phyloP scores from a whole-genome alignment of 495 filamentous ascomycete species.

The Letharia columbiana region DNA sequence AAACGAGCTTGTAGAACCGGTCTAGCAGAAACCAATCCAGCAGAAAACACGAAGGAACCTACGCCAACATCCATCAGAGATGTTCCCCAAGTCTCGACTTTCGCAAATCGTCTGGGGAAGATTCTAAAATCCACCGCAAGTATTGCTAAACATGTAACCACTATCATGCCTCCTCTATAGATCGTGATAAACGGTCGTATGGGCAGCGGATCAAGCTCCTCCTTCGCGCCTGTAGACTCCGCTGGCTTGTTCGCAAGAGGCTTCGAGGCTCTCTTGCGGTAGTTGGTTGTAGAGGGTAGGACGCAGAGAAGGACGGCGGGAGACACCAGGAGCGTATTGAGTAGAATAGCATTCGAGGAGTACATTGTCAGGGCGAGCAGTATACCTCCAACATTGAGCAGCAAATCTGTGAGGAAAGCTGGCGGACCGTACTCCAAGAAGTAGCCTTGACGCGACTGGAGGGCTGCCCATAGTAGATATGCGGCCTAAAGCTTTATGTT shows the following conservation, averaged over 20 bases:
- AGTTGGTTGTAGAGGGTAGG: constrained; percentile 34
- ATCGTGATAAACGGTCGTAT: constrained; percentile 84
- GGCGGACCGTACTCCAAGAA: constrained; percentile 66
- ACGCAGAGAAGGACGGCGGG: constrained; percentile 58
- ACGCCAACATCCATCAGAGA: constrained; percentile 98
- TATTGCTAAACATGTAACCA: constrained; percentile 86
- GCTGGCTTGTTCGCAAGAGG: constrained; percentile 38
- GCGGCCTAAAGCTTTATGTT: constrained; percentile 48
- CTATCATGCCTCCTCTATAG: constrained; percentile 84
- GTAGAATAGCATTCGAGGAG: constrained; percentile 60
- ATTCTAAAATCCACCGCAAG: constrained; percentile 93
- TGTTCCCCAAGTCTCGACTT: constrained; percentile 97
- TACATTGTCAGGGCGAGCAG: constrained; percentile 84
- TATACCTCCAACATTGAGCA: constrained; percentile 73
- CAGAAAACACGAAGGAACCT: constrained; percentile 93
- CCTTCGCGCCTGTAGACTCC: constrained; percentile 20
- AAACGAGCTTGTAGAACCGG: constrained; percentile 67
- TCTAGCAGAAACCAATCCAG: constrained; percentile 83
- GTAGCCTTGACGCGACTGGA: constrained; percentile 79
- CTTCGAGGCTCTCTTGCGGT: constrained; percentile 46
- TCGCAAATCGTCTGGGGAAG: constrained; percentile 91
- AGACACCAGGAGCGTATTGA: constrained; percentile 65
- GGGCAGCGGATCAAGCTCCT: constrained; percentile 48
- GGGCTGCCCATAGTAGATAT: constrained; percentile 76
- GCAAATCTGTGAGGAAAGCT: constrained; percentile 67